phyloP scores from a whole-genome alignment of 1,284 basidiomycete genomes.

The Moesziomyces antarcticus region DNA sequence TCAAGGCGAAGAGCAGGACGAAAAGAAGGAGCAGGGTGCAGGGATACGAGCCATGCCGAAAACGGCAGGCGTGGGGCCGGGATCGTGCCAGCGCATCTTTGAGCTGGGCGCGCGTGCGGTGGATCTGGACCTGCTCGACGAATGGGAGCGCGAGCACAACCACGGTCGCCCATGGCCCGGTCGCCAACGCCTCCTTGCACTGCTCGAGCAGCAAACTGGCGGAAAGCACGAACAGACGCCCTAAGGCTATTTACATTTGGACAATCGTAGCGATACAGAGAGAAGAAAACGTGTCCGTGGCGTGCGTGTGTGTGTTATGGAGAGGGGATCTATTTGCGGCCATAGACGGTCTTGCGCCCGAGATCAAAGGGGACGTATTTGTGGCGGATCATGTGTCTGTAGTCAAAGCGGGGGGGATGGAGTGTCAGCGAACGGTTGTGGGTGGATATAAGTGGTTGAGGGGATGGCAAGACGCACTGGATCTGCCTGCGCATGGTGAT shows the following conservation, averaged over 20 bases:
- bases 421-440: background rate
- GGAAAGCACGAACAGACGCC: background rate
- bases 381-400: constrained; percentile 98
- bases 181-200: constrained; percentile 18
- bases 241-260: constrained; percentile 1
- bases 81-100: constrained; percentile 61
- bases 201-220: constrained; percentile 8
- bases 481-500: constrained; percentile 69
- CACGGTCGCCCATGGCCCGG: constrained; percentile 77
- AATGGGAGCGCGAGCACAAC: constrained; percentile 80
- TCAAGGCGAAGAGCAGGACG: background rate
- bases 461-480: constrained; percentile 53
- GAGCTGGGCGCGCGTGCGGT: constrained; percentile 69
- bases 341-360: constrained; percentile 76
- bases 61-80: constrained; percentile 49
- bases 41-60: constrained; percentile 17
- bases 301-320: background rate
- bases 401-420: too few species aligned
- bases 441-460: background rate
- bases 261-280: background rate
- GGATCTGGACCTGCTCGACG: constrained; percentile 77
- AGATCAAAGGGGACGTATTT: constrained; percentile 87
- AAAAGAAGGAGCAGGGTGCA: background rate
- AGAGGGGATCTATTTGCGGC: constrained; percentile 35
- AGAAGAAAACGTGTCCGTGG: background rate